Conservation (phyloP, 2,329 filamentous ascomycete species). For the Xylariaceae sp. region DNA sequence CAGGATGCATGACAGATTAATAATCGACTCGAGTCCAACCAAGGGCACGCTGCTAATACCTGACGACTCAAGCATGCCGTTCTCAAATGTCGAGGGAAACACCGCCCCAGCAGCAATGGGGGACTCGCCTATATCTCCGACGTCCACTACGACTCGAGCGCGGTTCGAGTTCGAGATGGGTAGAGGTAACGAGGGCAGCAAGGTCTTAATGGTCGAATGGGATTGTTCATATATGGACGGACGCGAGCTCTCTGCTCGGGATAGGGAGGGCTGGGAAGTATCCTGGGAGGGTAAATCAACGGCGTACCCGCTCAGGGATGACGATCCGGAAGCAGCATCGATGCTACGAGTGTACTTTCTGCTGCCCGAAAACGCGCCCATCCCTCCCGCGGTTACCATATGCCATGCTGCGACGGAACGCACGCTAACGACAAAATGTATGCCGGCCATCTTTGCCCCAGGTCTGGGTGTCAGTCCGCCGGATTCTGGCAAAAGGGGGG, state of each 20-base stretch:
- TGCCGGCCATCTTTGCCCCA: conserved; percentile 80
- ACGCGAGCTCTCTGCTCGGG: conserved; percentile 28
- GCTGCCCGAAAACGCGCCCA: conserved; percentile 62
- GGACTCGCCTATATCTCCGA: conserved; percentile 41
- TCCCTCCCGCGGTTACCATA: conserved; percentile 69
- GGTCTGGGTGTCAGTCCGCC: conserved; percentile 63
- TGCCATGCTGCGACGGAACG: conserved; percentile 36
- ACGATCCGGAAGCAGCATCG: conserved; percentile 35
- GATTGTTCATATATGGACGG: conserved; percentile 43
- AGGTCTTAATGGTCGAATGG: conserved; percentile 93
- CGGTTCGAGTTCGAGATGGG: conserved; percentile 83
- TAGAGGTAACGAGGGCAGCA: conserved; percentile 75
- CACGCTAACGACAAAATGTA: conserved; percentile 61
- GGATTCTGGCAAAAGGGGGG: conserved; percentile 67
- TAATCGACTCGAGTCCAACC: conserved; percentile 14
- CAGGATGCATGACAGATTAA: conserved; percentile 15
- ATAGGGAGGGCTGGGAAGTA: conserved; percentile 58
- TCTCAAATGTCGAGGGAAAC: conserved; percentile 10
- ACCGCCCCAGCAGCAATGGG: conserved; percentile 24
- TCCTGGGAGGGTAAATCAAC: conserved; percentile 77
- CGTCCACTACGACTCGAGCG: conserved; percentile 54
- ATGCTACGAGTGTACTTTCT: conserved; percentile 69
- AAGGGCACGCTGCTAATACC: conserved; percentile 20
- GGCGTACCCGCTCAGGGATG: conserved; percentile 60
- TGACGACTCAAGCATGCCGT: conserved; percentile 8